Percentiles rank a stretch among this genome's conserved stretches.
Conservation (phyloP, 148 eudicot species). For the Limonium bicolor region DNA sequence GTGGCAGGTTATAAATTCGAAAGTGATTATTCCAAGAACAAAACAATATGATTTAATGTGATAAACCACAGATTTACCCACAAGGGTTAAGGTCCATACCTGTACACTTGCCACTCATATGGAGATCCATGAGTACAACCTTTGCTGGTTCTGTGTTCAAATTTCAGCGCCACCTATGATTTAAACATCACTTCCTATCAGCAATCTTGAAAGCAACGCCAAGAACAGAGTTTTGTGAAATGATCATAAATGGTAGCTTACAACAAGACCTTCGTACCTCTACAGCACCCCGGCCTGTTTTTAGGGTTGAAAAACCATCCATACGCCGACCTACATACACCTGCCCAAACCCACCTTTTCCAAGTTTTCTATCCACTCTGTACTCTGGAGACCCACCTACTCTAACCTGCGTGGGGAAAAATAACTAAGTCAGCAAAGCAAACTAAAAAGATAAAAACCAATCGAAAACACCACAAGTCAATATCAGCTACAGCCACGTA, state of each 20-base stretch:
- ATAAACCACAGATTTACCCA: no score
- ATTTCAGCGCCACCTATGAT: slow-evolving; percentile 74
- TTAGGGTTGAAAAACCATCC: slow-evolving; percentile 39
- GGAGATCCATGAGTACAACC: slow-evolving; percentile 94
- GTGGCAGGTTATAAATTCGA: no score
- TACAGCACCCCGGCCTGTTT: slow-evolving; percentile 53
- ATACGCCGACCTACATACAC: slow-evolving; percentile 75
- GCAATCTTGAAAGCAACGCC: not conserved
- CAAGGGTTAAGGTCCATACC: slow-evolving; percentile 26
- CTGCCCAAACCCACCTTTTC: slow-evolving; percentile 94
- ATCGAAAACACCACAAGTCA: no score
- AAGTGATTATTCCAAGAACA: not conserved
- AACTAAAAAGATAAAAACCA: no score
- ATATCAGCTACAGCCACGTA: no score
- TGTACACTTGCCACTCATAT: slow-evolving; percentile 93
- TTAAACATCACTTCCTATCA: slow-evolving; percentile 2
- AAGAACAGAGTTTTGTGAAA: not conserved
- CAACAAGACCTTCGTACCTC: slow-evolving; percentile 32
- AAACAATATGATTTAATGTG: not conserved
- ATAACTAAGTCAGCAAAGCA: no score
- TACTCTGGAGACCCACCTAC: slow-evolving; percentile 71
- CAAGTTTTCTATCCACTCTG: slow-evolving; percentile 52
- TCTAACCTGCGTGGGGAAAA: slow-evolving; percentile 74
- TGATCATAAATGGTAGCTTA: not conserved
- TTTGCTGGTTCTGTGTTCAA: slow-evolving; percentile 83